phyloP scores from a whole-genome alignment of 495 filamentous ascomycete genomes.

The Trichocladium uniseriatum region DNA sequence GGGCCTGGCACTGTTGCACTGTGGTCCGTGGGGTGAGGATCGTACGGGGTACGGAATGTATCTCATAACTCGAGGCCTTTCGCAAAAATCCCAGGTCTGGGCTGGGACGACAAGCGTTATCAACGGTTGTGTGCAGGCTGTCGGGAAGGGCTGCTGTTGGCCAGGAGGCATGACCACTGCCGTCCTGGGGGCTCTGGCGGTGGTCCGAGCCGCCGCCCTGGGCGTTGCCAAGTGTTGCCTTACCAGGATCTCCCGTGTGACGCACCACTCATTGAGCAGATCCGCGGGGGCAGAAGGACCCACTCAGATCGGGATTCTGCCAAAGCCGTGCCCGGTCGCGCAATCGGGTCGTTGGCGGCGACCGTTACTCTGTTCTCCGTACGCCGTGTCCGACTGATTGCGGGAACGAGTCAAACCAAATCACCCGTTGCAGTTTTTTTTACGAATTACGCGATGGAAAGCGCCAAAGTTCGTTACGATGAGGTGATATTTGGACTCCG shows the following conservation, averaged over 20 bases:
- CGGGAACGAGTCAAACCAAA: too few species aligned
- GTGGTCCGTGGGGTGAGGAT: neutral
- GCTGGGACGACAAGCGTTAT: neutral
- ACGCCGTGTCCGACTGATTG: too few species aligned
- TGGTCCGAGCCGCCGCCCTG: slow-evolving; percentile 5
- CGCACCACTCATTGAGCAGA: neutral
- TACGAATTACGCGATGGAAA: too few species aligned
- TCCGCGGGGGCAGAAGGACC: too few species aligned
- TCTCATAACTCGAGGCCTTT: neutral
- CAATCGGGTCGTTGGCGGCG: too few species aligned
- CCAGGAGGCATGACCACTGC: neutral
- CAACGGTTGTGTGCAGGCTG: neutral
- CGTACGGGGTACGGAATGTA: neutral
- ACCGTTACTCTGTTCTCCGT: too few species aligned
- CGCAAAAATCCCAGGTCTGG: neutral
- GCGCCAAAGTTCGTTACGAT: too few species aligned
- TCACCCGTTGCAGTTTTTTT: too few species aligned
- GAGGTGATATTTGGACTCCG: too few species aligned
- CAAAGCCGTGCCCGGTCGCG: neutral
- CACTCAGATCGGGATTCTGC: neutral
- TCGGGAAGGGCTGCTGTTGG: neutral
- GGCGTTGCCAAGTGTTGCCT: slow-evolving; percentile 7
- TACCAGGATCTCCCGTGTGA: neutral
- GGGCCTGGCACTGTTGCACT: neutral
- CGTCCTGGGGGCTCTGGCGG: neutral